Percentiles rank a stretch among this genome's conserved stretches.
Evolutionary conservation across 352 stramenopile species (phyloP).

Genomic region (Globisporangium middletonii): DNA sequence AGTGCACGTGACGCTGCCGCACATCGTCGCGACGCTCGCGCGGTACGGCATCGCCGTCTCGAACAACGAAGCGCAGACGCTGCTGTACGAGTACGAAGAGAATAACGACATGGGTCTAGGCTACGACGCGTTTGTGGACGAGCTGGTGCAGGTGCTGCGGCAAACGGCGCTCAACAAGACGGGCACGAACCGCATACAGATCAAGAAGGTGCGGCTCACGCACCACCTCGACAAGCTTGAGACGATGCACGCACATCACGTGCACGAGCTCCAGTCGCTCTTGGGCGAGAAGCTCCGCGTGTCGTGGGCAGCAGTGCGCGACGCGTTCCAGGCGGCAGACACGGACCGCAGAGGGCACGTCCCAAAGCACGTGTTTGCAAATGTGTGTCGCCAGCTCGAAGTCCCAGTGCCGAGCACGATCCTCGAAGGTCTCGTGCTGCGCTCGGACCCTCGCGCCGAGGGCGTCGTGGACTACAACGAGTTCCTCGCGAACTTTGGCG

Average conservation of each 20-base stretch:
- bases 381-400: conserved; percentile 27
- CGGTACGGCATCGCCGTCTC: conserved; percentile 41
- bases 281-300: conserved; percentile 40
- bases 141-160: conserved; percentile 44
- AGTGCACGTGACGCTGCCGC: conserved; percentile 29
- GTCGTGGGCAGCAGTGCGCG: conserved; percentile 43
- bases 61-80: conserved; percentile 45
- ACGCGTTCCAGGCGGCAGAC: conserved; percentile 47
- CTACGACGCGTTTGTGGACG: conserved; percentile 60
- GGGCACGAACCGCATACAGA: conserved; percentile 25
- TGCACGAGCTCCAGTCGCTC: conserved; percentile 38
- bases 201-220: conserved; percentile 56
- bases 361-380: conserved; percentile 30
- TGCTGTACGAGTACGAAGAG: conserved; percentile 72
- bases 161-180: conserved; percentile 32
- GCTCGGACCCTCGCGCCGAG: conserved; percentile 10
- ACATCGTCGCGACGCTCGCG: conserved; percentile 45
- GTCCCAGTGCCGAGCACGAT: conserved; percentile 23
- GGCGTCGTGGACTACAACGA: conserved; percentile 51
- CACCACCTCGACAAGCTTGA: conserved; percentile 44
- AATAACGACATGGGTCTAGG: conserved; percentile 56
- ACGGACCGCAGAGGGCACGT: conserved; percentile 27
- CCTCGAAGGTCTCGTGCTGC: conserved; percentile 40
- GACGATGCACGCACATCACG: conserved; percentile 35
- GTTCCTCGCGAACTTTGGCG: conserved; percentile 59